Evolutionary conservation across 805 yeast species (phyloP).

Genomic region (Candida pini): DNA sequence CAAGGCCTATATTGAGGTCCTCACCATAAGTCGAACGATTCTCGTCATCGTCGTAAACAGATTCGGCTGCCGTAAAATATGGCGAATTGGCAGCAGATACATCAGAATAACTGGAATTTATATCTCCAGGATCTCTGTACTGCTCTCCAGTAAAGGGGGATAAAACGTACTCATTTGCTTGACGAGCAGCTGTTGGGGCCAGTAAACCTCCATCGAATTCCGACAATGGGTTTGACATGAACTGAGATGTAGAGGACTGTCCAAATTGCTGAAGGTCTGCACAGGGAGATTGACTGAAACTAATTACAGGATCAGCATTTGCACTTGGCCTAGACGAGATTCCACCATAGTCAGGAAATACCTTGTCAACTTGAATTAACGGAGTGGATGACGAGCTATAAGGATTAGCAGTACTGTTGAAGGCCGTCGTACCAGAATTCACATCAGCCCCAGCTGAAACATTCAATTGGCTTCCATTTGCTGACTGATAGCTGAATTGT

Average conservation of each 20-base stretch:
- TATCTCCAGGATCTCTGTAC: slow-evolving; percentile 12
- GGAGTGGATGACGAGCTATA: slow-evolving; percentile 4
- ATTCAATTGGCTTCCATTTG: not conserved
- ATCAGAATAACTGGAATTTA: slow-evolving; percentile 14
- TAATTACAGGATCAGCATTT: no score
- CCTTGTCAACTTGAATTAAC: slow-evolving; percentile 13
- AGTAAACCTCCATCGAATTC: no score
- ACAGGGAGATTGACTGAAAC: not conserved
- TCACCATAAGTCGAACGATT: slow-evolving; percentile 5
- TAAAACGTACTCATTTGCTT: slow-evolving; percentile 9
- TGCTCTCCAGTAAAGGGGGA: slow-evolving; percentile 12
- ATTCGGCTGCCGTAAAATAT: slow-evolving; percentile 22
- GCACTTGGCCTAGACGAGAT: no score
- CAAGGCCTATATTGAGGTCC: slow-evolving; percentile 1
- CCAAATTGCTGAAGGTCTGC: no score
- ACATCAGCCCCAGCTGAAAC: no score
- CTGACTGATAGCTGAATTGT: not conserved
- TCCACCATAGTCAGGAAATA: slow-evolving; percentile 7
- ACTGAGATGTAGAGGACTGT: no score
- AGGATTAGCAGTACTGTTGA: slow-evolving; percentile 3
- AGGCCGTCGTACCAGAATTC: no score
- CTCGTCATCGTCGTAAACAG: slow-evolving; percentile 18
- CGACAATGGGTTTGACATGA: no score
- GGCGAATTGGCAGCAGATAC: slow-evolving; percentile 23
- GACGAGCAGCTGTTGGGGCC: no score